Base-by-base conservation (phyloP, 225 moss, liverwort and hornwort species). In the Ulota crispa region DNA sequence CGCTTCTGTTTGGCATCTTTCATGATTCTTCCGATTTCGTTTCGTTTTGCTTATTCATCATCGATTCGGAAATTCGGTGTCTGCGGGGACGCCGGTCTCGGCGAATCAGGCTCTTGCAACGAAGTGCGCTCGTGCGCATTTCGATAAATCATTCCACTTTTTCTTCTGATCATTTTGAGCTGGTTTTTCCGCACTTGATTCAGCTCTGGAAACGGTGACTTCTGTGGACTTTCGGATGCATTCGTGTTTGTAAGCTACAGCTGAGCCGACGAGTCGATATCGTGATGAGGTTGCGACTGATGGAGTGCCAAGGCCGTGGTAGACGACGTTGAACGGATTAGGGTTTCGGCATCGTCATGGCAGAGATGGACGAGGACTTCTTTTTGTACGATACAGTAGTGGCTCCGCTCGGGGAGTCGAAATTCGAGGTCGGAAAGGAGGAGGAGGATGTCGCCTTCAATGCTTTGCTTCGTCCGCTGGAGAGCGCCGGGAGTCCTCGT, bases 361-460 rank as follows among this genome's bases (percentile, higher is more conserved):
- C 85, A 36, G 68, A 72, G 71, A 84, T 79, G 83, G 76, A 80
- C 65, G 83, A 65, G 10, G 70, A 86, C 73, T 80, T 86, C 76
- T 88, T 92, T 68, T 8, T 93, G 64, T 97, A 97, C 62, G 83
- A 95, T 7, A 84, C 89, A 11, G 7, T 19, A 19, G 64, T 93
- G 72, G 85, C 68, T 41, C 85, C 91, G 55, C 89, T 95, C n/a
- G 95, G 87, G 50, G 92, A 91, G 34, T 63, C 43, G 56, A 42
- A 4, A 21, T 41, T 27, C 26, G 87, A 80, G 53, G 69, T 78
- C 11, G 81, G 82, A 36, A 81, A 83, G 47, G 76, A 64, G 32
- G 2, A 32, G 30, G 82, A 80, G 60, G 74, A 68, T 79, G 68
- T 77, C 9, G 59, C 84, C 32, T 81, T 84, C 41, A 68, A 80